These are phyloP conservation scores for Rhizoctonia solani DNA, from an alignment of 1,284 basidiomycete species.

Conservation along the genomic window DNA sequence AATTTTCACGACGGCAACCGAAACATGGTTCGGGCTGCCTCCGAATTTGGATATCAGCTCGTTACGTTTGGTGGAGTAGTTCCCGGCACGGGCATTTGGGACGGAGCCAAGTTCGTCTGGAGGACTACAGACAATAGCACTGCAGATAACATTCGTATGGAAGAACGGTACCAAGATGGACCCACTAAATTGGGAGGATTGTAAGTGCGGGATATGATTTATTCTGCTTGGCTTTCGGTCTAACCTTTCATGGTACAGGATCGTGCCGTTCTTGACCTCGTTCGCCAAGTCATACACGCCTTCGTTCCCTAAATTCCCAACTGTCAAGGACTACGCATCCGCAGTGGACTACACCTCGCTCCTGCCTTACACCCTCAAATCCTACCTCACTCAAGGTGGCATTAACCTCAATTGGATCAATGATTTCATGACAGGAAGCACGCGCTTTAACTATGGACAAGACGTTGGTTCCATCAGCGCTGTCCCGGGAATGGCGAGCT, in stretches of 20 bases:
- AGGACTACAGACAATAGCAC: slow-evolving; percentile 14
- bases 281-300: slow-evolving; percentile 22
- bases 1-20: slow-evolving; percentile 84
- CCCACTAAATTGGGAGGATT: slow-evolving; percentile 47
- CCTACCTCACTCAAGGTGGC: slow-evolving; percentile 63
- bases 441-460: slow-evolving; percentile 88
- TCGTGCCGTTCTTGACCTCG: slow-evolving; percentile 52
- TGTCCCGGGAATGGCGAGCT: slow-evolving; percentile 71
- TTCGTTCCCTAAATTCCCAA: slow-evolving; percentile 39
- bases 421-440: slow-evolving; percentile 83
- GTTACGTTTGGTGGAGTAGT: slow-evolving; percentile 59
- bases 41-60: slow-evolving; percentile 76
- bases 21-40: slow-evolving; percentile 79
- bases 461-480: slow-evolving; percentile 77
- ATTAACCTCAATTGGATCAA: slow-evolving; percentile 64
- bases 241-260: no score
- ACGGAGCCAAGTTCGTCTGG: slow-evolving; percentile 70
- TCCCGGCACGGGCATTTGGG: slow-evolving; percentile 73
- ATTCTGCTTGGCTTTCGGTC: no score
- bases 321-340: slow-evolving; percentile 59
- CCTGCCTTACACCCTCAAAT: slow-evolving; percentile 58
- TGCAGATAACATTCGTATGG: slow-evolving; percentile 20
- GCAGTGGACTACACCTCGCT: slow-evolving; percentile 60
- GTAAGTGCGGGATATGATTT: no score
- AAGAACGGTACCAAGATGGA: slow-evolving; percentile 17